Percentiles rank a stretch among this genome's conserved stretches.
These are phyloP conservation scores for Acidiella bohemica DNA, from an alignment of 495 filamentous ascomycete species.

Conservation along the genomic window DNA sequence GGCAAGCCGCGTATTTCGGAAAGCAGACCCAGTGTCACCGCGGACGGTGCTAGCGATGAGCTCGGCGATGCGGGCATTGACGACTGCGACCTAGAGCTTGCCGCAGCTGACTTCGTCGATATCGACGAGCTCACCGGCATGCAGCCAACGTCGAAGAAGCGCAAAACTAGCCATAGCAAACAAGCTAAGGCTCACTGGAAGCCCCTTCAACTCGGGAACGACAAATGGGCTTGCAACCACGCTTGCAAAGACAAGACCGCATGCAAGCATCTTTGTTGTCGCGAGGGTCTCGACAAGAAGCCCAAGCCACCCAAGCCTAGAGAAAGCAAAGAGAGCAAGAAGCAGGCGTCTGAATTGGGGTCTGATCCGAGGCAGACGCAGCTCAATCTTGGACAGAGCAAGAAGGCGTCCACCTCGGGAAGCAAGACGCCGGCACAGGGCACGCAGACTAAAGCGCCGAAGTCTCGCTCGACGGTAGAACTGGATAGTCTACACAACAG, in stretches of 20 bases:
- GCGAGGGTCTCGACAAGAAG: constrained; percentile 71
- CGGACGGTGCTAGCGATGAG: constrained; percentile 27
- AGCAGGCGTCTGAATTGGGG: not conserved
- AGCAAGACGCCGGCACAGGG: not conserved
- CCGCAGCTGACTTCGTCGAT: constrained; percentile 30
- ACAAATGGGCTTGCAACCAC: constrained; percentile 82
- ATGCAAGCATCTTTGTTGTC: constrained; percentile 78
- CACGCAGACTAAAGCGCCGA: not conserved
- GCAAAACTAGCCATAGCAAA: constrained; percentile 2
- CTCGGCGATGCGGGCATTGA: constrained; percentile 45
- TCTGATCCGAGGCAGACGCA: constrained; percentile 16
- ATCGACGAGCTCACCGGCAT: constrained; percentile 33
- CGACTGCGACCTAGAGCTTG: constrained; percentile 42
- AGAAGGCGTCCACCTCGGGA: not conserved
- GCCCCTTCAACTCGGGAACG: constrained; percentile 54
- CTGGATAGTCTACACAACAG: constrained; percentile 11
- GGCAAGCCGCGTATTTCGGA: constrained; percentile 12
- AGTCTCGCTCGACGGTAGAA: constrained; percentile 4
- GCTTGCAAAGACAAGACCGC: constrained; percentile 61
- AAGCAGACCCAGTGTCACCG: not conserved
- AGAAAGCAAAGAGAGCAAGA: constrained; percentile 12
- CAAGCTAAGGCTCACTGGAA: constrained; percentile 22
- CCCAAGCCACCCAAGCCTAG: constrained; percentile 36
- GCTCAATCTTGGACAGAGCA: constrained; percentile 6
- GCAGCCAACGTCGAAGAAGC: constrained; percentile 12